These are phyloP conservation scores for Nemania sp. DNA, from an alignment of 2,329 filamentous ascomycete species.

Conservation along the genomic window DNA sequence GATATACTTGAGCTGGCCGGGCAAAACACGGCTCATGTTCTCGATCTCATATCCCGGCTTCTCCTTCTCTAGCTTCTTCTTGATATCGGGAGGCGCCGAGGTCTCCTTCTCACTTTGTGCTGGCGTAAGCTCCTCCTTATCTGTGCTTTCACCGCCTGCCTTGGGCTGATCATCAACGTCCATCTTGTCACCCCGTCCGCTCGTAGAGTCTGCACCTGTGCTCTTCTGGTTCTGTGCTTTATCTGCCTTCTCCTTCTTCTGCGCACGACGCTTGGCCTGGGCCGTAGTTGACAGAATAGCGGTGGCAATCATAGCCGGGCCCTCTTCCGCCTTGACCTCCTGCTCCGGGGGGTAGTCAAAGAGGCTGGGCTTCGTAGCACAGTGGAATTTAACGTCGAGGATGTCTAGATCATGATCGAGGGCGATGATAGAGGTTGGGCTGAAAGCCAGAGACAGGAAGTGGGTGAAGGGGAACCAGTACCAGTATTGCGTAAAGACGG, in stretches of 20 bases:
- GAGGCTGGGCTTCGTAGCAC: constrained; percentile 88
- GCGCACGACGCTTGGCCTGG: constrained; percentile 91
- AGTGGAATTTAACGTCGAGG: constrained; percentile 93
- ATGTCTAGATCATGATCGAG: constrained; percentile 93
- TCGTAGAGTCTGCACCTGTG: constrained; percentile 89
- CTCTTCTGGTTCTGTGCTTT: constrained; percentile 83
- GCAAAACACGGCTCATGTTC: constrained; percentile 95
- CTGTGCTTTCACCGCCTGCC: constrained; percentile 55
- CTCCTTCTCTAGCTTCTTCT: constrained; percentile 94
- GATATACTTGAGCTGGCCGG: constrained; percentile 91
- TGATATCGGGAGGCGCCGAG: constrained; percentile 58
- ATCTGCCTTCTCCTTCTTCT: constrained; percentile 75
- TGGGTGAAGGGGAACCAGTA: constrained; percentile 99
- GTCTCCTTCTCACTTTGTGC: constrained; percentile 60
- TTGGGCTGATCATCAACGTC: constrained; percentile 70
- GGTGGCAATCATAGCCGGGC: constrained; percentile 90
- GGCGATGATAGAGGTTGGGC: constrained; percentile 94
- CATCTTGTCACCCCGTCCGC: constrained; percentile 84
- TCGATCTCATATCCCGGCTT: constrained; percentile 95
- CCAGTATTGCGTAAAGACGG: constrained; percentile 99
- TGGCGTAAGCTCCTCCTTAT: constrained; percentile 58
- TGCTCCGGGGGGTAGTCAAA: constrained; percentile 98
- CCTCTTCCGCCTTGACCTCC: constrained; percentile 92
- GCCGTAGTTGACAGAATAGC: constrained; percentile 95
- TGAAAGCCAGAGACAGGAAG: constrained; percentile 93